Percentiles rank a stretch among this genome's conserved stretches.
Conservation (phyloP, 108 stramenopile genomes). For the Cylindrotheca fusiformis region DNA sequence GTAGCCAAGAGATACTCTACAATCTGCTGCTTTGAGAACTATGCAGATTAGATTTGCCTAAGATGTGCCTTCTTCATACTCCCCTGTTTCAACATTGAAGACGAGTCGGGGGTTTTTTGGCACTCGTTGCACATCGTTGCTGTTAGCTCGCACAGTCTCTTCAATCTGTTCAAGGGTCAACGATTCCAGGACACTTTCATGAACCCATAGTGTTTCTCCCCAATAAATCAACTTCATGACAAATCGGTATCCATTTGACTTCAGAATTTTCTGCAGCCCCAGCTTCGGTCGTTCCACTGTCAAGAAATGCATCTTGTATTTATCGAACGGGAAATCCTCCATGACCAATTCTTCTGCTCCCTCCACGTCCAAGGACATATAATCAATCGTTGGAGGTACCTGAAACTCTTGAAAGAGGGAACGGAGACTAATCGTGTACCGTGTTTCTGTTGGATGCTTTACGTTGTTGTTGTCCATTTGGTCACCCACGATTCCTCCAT, state of each 20-base stretch:
- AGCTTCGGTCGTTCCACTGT: constrained; percentile 54
- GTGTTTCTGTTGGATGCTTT: constrained; percentile 2
- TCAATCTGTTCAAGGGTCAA: too few relatives aligned
- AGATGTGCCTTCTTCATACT: too few relatives aligned
- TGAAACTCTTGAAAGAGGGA: constrained; percentile 39
- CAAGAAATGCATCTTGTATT: constrained; percentile 46
- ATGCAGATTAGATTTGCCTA: too few relatives aligned
- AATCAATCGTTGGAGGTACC: constrained; percentile 57
- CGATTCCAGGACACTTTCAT: too few relatives aligned
- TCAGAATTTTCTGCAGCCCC: constrained; percentile 24
- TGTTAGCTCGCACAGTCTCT: too few relatives aligned
- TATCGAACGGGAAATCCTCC: constrained; percentile 53
- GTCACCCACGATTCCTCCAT: constrained; percentile 62
- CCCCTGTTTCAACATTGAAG: too few relatives aligned
- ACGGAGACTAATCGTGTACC: constrained; percentile 34
- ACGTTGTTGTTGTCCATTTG: constrained; percentile 44
- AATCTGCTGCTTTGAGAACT: too few relatives aligned
- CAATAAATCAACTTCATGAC: constrained; percentile 38
- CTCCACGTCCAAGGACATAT: constrained; percentile 69
- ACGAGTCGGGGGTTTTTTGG: too few relatives aligned
- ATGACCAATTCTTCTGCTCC: constrained; percentile 64
- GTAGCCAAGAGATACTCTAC: too few relatives aligned
- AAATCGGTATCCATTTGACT: constrained; percentile 34
- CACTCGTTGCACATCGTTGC: too few relatives aligned
- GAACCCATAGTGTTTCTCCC: constrained; percentile 64